Evolutionary conservation across 1,284 basidiomycete genomes (phyloP), one percentile per base, ranked within the genome.

Genomic region (Vanrija sp.): DNA sequence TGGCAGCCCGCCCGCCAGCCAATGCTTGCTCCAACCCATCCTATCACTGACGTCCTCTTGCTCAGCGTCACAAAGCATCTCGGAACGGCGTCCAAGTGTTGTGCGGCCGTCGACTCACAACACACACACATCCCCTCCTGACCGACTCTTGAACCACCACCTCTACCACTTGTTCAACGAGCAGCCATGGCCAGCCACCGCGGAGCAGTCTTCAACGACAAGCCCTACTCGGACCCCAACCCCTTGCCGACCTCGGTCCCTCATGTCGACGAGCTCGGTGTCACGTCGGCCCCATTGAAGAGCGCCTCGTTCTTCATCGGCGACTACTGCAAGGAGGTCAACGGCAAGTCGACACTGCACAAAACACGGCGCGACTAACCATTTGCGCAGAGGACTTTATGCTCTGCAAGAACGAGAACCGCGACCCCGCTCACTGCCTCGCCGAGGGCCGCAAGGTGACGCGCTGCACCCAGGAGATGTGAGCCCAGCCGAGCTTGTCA

Each of bases 221-320:
- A 66, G 53, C 81, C 82, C 18, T 86, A 85, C 75, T 75, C 76
- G 60, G 86, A 88, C 64, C 85, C 85, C 3, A 85, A 87, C 22
- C 87, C 88, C 4, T 81, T 88, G 51, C 88, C 89, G 0, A 79
- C 80, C 45, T 75, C 82, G 49, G 76, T 91, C 23, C 93, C 94
- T 42, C 85, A 86, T 69, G 91, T 98, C 24, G 82, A 85, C 60
- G 96, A 99, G 78, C 78, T 99, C 47, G 96, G 95, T 50, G 82
- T 81, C 44, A 93, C 92, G 2, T 96, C 91, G 62, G 96, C 87
- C 50, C 96, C 96, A 5, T 80, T 98, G 66, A 98, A 98, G 81
- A 90, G 88, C 63, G 93, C 95, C 4, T 87, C 90, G 14, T 98
- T 98, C 84, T 98, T 98, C 80, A 87, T 98, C 72, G 96, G 93